Conservation (phyloP, 129 eudicot genomes). For the Deinandra increscens region DNA sequence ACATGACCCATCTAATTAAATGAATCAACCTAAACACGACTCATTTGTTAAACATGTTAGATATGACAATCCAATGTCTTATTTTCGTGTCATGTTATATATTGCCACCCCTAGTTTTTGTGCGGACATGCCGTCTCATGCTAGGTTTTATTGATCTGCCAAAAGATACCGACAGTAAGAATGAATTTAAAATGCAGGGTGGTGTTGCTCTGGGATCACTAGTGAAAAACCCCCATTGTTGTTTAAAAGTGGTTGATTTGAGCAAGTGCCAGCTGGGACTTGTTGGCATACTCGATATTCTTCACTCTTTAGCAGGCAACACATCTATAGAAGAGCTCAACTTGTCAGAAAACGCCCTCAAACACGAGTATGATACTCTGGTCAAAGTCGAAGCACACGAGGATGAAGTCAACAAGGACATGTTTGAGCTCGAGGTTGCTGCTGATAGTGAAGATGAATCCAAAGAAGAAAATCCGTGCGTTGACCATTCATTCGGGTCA, state of each 20-base stretch:
- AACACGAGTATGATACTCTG: slow-evolving; percentile 27
- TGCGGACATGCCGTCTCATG: not conserved
- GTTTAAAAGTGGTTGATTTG: slow-evolving; percentile 49
- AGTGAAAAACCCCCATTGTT: slow-evolving; percentile 47
- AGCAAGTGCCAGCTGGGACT: slow-evolving; percentile 69
- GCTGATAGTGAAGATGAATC: slow-evolving; percentile 82
- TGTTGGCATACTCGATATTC: slow-evolving; percentile 39
- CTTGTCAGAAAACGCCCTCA: slow-evolving; percentile 58
- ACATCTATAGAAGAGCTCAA: slow-evolving; percentile 63
- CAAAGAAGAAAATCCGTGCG: slow-evolving; percentile 33
- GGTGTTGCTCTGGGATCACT: slow-evolving; percentile 55
- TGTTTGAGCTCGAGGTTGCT: slow-evolving; percentile 56
- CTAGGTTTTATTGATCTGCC: not conserved
- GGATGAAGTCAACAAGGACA: slow-evolving; percentile 22
- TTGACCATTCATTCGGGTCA: slow-evolving; percentile 15
- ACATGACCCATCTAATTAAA: not conserved
- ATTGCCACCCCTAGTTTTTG: not conserved
- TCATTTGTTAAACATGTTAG: not conserved
- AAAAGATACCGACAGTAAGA: slow-evolving; percentile 18
- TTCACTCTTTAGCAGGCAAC: slow-evolving; percentile 61
- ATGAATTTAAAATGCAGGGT: slow-evolving; percentile 49
- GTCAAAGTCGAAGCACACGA: slow-evolving; percentile 15
- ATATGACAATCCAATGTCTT: not conserved
- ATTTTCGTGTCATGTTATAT: not conserved
- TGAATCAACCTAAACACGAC: not conserved